These are phyloP conservation scores for Mrakia gelida DNA, from an alignment of 768 basidiomycete species.

Conservation along the genomic window DNA sequence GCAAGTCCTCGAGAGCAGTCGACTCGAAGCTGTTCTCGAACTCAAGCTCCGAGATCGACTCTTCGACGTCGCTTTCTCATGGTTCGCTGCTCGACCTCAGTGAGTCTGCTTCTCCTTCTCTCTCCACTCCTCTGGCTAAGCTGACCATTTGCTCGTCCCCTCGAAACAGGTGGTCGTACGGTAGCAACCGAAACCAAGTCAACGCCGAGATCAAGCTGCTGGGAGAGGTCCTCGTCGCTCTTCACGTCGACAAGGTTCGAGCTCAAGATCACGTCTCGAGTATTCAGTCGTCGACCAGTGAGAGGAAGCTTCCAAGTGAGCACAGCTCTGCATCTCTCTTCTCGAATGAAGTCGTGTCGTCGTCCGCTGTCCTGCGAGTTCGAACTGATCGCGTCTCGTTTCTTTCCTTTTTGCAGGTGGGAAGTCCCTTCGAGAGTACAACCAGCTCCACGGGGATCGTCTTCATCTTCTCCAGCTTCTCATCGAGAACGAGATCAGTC, in stretches of 20 bases:
- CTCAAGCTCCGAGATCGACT: conserved; percentile 66
- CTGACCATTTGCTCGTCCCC: neutral
- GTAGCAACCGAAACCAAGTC: conserved; percentile 86
- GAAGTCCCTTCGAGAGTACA: conserved; percentile 50
- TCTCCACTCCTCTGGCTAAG: neutral
- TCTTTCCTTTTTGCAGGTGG: neutral
- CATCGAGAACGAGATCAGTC: conserved; percentile 82
- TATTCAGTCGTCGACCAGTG: conserved; percentile 39
- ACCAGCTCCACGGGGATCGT: conserved; percentile 58
- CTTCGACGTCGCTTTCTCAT: conserved; percentile 75
- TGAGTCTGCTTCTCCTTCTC: conserved; percentile 48
- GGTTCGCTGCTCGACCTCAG: conserved; percentile 94
- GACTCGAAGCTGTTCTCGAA: conserved; percentile 78
- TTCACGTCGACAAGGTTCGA: conserved; percentile 69
- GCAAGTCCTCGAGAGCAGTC: conserved; percentile 81
- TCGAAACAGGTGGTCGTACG: conserved; percentile 78
- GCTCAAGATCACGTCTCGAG: conserved; percentile 45
- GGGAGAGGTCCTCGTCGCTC: conserved; percentile 71
- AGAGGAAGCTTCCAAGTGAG: conserved; percentile 60
- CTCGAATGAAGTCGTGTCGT: neutral
- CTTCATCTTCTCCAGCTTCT: conserved; percentile 74
- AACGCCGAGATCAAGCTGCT: conserved; percentile 82
- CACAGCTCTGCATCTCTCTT: neutral
- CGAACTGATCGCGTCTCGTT: neutral
- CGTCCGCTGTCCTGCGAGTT: neutral